Evolutionary conservation across 2,329 filamentous ascomycete genomes (phyloP), one percentile per base, ranked within the genome.

Genomic region (Alternaria gaisen): DNA sequence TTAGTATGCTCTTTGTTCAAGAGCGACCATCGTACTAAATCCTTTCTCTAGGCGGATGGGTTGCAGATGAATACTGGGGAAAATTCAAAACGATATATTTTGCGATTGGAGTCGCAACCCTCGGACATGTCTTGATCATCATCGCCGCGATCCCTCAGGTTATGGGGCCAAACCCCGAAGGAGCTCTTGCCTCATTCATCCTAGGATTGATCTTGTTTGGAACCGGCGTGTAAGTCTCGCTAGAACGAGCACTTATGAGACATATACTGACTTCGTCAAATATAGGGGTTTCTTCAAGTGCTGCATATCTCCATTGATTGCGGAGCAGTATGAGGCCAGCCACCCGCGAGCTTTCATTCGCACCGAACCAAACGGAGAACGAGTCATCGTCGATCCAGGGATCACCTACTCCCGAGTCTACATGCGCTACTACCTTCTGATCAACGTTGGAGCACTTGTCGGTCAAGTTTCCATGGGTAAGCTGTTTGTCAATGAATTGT

Each of bases 371-470:
- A 82, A 77, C 0, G 89, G 90, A 42, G 84, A 90, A 76, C 87
- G 86, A 18, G 87, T 91, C 63, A 89, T 91, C 61, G 83, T 91
- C 47, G 89, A 91, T 66, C 89, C 88, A 0, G 85, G 87, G 32
- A 82, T 88, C 48, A 91, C 90, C 41, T 85, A 88, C 64, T 85
- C 85, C 12, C 85, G 89, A 42, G 85, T 91, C 18, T 90, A 88
- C 74, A 84, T 87, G 68, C 90, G 87, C 77, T 92, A 91, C 76
- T 92, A 92, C 78, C 82, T 91, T 57, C 85, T 89, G 71, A 89
- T 91, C 80, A 91, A 91, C 72, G 74, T 90, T 14, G 90, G 90
- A 5, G 84, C 89, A 14, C 77, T 90, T 12, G 63, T 83, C 18
- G 86, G 87, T 18, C 87, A 90, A 72, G 83, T 91, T 32, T 81